A percentile compares a stretch with the other conserved stretches of the same genome.
Evolutionary conservation across 1,284 basidiomycete species (phyloP).

Genomic region (Retiboletus flavoniger): DNA sequence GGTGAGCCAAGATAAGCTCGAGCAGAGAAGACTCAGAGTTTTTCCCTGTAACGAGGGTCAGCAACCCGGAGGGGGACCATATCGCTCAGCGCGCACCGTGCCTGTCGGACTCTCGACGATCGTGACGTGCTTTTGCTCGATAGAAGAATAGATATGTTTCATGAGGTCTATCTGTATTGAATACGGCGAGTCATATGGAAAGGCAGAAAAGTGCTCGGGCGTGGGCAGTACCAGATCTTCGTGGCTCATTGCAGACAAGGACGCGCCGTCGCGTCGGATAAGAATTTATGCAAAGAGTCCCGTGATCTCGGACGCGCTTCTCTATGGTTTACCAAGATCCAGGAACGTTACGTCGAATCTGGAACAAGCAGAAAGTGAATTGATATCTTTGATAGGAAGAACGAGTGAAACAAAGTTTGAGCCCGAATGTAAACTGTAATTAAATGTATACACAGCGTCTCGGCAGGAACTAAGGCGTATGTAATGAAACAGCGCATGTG

Average conservation of each 20-base stretch:
- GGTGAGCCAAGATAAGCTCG: constrained; percentile 77
- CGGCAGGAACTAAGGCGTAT: constrained; percentile 24
- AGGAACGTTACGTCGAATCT: constrained; percentile 6
- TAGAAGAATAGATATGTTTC: constrained; percentile 80
- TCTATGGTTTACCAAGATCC: constrained; percentile 4
- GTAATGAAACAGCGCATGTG: constrained; percentile 19
- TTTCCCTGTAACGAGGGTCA: constrained; percentile 61
- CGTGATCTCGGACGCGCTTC: constrained; percentile 6
- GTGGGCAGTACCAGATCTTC: constrained; percentile 46
- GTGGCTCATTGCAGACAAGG: constrained; percentile 7
- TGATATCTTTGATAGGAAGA: constrained; percentile 9
- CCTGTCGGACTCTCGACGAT: constrained; percentile 88
- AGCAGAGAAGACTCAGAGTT: constrained; percentile 79
- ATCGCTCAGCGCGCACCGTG: constrained; percentile 49
- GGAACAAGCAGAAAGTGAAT: constrained; percentile 7
- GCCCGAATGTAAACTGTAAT: constrained; percentile 21
- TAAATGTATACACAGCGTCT: constrained; percentile 26
- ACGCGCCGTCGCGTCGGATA: constrained; percentile 9
- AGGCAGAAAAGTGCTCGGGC: constrained; percentile 66
- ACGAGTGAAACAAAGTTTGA: constrained; percentile 21
- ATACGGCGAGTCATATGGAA: constrained; percentile 85
- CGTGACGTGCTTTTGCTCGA: constrained; percentile 74
- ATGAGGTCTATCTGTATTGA: constrained; percentile 87
- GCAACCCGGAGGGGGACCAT: background rate
- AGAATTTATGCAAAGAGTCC: background rate